Conservation (phyloP, 2,329 filamentous ascomycete genomes). For the Arthrobotrys sinensis region DNA sequence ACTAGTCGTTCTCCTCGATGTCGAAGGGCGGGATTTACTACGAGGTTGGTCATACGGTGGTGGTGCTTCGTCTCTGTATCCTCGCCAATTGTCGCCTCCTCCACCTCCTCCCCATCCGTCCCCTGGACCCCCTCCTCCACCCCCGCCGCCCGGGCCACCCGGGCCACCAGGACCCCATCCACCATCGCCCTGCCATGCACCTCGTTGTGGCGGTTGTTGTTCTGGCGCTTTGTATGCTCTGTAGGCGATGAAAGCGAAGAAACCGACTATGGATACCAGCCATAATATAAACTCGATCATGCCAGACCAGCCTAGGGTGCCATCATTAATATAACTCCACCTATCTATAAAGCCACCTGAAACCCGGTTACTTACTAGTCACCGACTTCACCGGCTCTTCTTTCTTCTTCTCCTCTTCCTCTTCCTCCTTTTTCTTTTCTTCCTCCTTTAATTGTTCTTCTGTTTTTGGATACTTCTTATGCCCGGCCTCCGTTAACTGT, state of each 20-base stretch:
- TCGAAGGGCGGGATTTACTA: constrained; percentile 33
- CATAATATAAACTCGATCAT: constrained; percentile 58
- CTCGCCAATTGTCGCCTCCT: constrained; percentile 56
- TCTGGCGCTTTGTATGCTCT: constrained; percentile 48
- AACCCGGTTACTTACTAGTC: constrained; percentile 7
- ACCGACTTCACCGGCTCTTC: constrained; percentile 4
- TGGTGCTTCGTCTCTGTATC: constrained; percentile 50
- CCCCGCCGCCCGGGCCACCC: background rate
- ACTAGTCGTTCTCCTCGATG: constrained; percentile 34
- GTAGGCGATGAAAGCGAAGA: constrained; percentile 58
- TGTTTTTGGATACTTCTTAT: constrained; percentile 55
- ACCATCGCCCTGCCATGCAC: constrained; percentile 30
- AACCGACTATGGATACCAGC: constrained; percentile 49
- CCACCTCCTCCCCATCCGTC: constrained; percentile 57
- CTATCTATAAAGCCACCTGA: background rate
- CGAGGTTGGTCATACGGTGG: constrained; percentile 50
- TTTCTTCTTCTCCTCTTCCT: constrained; percentile 43
- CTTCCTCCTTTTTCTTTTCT: constrained; percentile 39
- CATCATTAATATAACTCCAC: background rate
- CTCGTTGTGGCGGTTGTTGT: constrained; percentile 38
- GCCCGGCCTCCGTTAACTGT: constrained; percentile 58
- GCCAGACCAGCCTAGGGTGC: constrained; percentile 36
- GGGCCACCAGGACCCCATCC: constrained; percentile 26
- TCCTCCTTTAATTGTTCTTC: constrained; percentile 41
- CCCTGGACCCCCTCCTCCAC: constrained; percentile 35